Percentiles rank a stretch among this genome's conserved stretches.
These are phyloP conservation scores for Lepiota venenata DNA, from an alignment of 768 basidiomycete species.

Conservation along the genomic window DNA sequence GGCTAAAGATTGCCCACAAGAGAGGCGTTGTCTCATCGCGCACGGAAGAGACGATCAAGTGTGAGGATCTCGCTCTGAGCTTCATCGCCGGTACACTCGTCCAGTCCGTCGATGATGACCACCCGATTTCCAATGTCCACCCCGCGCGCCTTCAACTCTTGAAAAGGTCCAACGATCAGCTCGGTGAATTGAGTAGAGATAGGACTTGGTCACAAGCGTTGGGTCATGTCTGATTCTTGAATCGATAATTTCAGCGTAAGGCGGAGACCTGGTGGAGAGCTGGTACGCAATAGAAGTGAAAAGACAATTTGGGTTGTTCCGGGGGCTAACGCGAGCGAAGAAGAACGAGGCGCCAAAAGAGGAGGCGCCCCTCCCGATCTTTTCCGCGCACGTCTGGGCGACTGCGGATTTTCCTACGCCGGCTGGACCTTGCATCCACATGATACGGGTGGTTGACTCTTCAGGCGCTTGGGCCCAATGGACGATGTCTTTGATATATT, in stretches of 20 bases:
- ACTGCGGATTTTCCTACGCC: too few species aligned
- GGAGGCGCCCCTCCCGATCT: too few species aligned
- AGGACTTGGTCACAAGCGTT: not conserved
- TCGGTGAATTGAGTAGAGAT: conserved; percentile 3
- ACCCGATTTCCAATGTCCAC: not conserved
- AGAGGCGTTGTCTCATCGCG: not conserved
- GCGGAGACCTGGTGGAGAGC: too few species aligned
- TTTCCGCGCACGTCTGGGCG: too few species aligned
- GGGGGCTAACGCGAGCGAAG: too few species aligned
- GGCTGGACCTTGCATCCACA: too few species aligned
- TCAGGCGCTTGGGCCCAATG: too few species aligned
- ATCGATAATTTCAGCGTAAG: not conserved
- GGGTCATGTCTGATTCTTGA: not conserved
- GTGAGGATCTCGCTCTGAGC: not conserved
- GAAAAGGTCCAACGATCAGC: not conserved
- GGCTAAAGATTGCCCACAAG: conserved; percentile 3
- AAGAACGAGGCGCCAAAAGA: too few species aligned
- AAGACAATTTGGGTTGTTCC: too few species aligned
- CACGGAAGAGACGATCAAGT: not conserved
- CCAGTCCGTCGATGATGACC: not conserved
- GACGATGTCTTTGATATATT: too few species aligned
- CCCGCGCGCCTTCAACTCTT: not conserved
- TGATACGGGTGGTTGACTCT: too few species aligned
- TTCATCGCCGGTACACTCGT: not conserved
- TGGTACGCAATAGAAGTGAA: too few species aligned